Evolutionary conservation across 108 stramenopile species (phyloP).

Genomic region (Pseudonitzschia multistriata): DNA sequence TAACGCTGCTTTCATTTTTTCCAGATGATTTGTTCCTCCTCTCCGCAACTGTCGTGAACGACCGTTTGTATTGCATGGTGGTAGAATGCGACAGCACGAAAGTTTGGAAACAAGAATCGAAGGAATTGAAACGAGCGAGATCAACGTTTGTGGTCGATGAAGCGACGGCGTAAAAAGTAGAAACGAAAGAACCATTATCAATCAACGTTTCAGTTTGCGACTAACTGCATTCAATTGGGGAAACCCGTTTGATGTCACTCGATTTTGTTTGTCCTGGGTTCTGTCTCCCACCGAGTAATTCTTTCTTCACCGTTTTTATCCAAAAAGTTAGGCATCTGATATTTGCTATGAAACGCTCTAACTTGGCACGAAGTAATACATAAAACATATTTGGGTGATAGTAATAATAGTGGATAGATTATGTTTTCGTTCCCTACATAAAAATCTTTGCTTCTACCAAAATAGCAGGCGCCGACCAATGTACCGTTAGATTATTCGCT

Average conservation of each 20-base stretch:
- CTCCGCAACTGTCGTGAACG: conserved; percentile 64
- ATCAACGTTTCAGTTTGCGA: no score
- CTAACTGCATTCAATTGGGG: no score
- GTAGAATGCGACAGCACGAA: conserved; percentile 57
- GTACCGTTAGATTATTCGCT: not conserved
- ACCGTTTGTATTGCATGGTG: conserved; percentile 52
- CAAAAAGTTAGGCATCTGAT: no score
- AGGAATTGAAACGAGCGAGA: conserved; percentile 69
- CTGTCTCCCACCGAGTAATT: no score
- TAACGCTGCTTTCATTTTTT: not conserved
- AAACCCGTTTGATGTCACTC: no score
- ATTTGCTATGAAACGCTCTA: no score
- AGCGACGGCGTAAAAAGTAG: not conserved
- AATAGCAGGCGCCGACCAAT: conserved; percentile 14
- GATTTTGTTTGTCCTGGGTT: no score
- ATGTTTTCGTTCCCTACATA: conserved; percentile 16
- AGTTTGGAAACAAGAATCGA: conserved; percentile 73
- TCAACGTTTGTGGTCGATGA: conserved; percentile 58
- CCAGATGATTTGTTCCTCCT: conserved; percentile 50
- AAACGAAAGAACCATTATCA: no score
- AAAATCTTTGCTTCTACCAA: not conserved
- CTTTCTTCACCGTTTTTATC: no score
- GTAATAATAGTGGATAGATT: conserved; percentile 8
- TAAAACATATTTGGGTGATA: not conserved
- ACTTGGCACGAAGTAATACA: no score